A percentile compares a stretch with the other conserved stretches of the same genome.
Evolutionary conservation across 768 basidiomycete species (phyloP).

Genomic region (Leucogyrophana mollusca): DNA sequence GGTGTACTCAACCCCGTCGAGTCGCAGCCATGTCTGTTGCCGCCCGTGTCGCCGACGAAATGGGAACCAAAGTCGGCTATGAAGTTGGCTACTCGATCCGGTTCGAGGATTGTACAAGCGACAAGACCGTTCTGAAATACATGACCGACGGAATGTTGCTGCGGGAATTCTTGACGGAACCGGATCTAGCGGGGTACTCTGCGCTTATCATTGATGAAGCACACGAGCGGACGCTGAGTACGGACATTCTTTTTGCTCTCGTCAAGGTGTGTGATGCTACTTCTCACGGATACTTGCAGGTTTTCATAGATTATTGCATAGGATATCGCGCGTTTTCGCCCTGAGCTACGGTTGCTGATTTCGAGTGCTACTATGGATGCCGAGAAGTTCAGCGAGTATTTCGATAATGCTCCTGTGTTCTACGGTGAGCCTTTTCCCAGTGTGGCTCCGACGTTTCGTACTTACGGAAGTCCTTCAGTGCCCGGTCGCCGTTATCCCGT

Average conservation of each 20-base stretch:
- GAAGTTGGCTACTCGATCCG: slow-evolving; percentile 99
- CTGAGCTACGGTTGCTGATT: slow-evolving; percentile 89
- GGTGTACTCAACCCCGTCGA: slow-evolving; percentile 95
- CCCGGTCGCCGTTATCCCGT: slow-evolving; percentile 97
- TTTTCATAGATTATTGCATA: slow-evolving; percentile 33
- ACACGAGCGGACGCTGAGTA: slow-evolving; percentile 95
- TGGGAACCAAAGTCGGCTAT: slow-evolving; percentile 95
- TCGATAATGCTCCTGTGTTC: slow-evolving; percentile 94
- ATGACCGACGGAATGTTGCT: slow-evolving; percentile 99
- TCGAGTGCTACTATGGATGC: slow-evolving; percentile 98
- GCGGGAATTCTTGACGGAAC: slow-evolving; percentile 96
- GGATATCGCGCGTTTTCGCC: slow-evolving; percentile 97
- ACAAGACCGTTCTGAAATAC: slow-evolving; percentile 98
- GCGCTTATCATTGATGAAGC: slow-evolving; percentile 98
- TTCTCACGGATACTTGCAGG: slow-evolving; percentile 13
- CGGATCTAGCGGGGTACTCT: slow-evolving; percentile 92
- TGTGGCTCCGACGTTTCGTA: neutral
- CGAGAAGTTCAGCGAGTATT: slow-evolving; percentile 97
- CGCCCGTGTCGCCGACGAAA: slow-evolving; percentile 97
- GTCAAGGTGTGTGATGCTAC: slow-evolving; percentile 77
- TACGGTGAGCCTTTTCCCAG: slow-evolving; percentile 55
- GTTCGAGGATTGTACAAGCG: slow-evolving; percentile 99
- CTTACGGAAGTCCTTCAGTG: slow-evolving; percentile 46
- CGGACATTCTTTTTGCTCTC: slow-evolving; percentile 97
- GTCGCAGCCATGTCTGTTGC: slow-evolving; percentile 99